These are phyloP conservation scores for Acacia pycnantha DNA, from an alignment of 331 rosid genomes.

Conservation along the genomic window DNA sequence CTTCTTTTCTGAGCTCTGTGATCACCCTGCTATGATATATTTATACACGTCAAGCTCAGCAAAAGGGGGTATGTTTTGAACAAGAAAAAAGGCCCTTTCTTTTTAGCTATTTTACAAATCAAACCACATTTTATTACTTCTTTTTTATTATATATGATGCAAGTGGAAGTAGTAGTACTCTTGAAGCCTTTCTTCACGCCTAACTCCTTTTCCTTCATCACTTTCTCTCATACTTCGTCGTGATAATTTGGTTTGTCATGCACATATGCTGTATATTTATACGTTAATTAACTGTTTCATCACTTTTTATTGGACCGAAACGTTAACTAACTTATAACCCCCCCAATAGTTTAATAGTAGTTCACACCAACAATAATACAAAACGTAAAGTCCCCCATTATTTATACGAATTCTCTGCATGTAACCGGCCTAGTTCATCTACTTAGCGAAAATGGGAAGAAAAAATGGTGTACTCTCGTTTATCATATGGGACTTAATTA, in stretches of 20 bases:
- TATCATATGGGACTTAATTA: not conserved
- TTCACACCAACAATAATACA: not conserved
- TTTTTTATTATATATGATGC: not conserved
- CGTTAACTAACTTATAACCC: not conserved
- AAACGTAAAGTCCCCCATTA: not conserved
- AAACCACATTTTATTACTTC: not conserved
- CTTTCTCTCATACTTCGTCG: not conserved
- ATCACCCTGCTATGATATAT: conserved; percentile 10
- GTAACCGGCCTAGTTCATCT: not conserved
- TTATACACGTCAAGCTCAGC: conserved; percentile 29
- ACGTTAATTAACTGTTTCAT: not conserved
- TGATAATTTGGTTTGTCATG: too few species aligned
- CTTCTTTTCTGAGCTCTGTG: conserved; percentile 1
- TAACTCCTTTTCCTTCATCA: not conserved
- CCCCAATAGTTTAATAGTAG: not conserved
- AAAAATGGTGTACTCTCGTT: not conserved
- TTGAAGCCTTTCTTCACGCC: not conserved
- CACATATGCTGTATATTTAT: too few species aligned
- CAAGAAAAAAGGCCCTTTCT: conserved; percentile 22
- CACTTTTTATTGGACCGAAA: too few species aligned
- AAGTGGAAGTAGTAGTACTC: not conserved
- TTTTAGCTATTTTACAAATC: conserved; percentile 41
- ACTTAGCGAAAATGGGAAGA: not conserved
- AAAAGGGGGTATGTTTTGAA: conserved; percentile 1
- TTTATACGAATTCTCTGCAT: not conserved